These are phyloP conservation scores for Ogataea philodendri DNA, from an alignment of 805 yeast genomes.

Conservation along the genomic window DNA sequence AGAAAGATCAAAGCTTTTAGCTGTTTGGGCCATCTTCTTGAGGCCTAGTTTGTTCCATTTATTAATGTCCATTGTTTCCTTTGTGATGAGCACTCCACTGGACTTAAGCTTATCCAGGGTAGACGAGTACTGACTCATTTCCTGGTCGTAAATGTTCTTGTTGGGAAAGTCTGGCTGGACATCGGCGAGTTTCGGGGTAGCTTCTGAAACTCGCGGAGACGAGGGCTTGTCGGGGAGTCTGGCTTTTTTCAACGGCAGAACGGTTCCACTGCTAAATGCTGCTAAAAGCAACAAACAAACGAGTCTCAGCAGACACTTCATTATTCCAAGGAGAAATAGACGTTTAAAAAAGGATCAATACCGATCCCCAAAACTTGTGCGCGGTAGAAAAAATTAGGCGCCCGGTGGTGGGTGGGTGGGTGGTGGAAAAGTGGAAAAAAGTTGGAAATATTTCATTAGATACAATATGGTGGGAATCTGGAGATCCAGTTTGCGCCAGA, in stretches of 20 bases:
- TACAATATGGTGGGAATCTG: conserved; percentile 5
- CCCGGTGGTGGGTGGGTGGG: conserved; percentile 3
- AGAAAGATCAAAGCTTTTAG: conserved; percentile 14
- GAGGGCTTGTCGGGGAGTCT: too few relatives aligned
- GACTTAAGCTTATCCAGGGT: conserved; percentile 21
- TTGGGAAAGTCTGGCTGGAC: conserved; percentile 7
- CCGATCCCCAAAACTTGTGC: conserved; percentile 7
- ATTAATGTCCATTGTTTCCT: conserved; percentile 14
- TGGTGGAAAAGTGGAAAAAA: conserved; percentile 3
- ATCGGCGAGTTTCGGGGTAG: conserved; percentile 6
- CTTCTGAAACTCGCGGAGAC: too few relatives aligned
- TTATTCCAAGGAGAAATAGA: background rate
- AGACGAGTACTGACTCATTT: conserved; percentile 11
- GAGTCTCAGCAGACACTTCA: background rate
- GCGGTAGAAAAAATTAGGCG: conserved; percentile 10
- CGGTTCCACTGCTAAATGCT: too few relatives aligned
- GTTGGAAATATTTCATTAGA: background rate
- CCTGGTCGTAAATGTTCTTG: conserved; percentile 14
- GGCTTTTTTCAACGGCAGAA: too few relatives aligned
- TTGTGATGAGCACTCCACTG: conserved; percentile 25
- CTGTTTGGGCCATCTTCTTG: conserved; percentile 10
- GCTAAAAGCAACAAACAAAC: conserved; percentile 1
- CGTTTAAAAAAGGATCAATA: conserved; percentile 2
- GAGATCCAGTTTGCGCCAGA: conserved; percentile 6
- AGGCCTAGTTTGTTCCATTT: conserved; percentile 20